These are phyloP conservation scores for Drosera capensis DNA, from an alignment of 148 eudicot genomes.

Conservation along the genomic window DNA sequence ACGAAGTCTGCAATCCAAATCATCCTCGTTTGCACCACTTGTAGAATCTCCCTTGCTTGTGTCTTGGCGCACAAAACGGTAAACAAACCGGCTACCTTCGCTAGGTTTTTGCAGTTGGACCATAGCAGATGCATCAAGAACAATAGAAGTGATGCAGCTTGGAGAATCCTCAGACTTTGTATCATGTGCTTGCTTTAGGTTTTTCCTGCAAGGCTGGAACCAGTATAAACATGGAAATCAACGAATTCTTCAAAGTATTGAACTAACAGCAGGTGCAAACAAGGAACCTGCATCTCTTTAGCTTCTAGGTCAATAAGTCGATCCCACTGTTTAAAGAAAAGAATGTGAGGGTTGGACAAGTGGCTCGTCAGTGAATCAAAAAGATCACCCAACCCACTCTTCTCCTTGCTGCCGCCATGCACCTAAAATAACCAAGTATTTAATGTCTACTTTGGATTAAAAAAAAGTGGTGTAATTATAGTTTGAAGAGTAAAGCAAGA, in stretches of 20 bases:
- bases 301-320: constrained; percentile 83
- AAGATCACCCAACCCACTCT: constrained; percentile 71
- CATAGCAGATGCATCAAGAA: constrained; percentile 63
- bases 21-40: constrained; percentile 15
- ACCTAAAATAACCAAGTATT: constrained; percentile 32
- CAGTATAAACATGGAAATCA: constrained; percentile 6
- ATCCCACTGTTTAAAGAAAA: constrained; percentile 77
- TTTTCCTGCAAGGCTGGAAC: constrained; percentile 38
- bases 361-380: constrained; percentile 66
- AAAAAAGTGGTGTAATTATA: too few relatives aligned
- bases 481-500: not conserved
- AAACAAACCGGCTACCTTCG: constrained; percentile 42
- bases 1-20: constrained; percentile 38
- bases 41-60: constrained; percentile 12
- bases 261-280: not conserved
- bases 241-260: not conserved
- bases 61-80: constrained; percentile 58
- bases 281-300: constrained; percentile 55
- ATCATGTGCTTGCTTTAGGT: constrained; percentile 25
- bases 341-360: constrained; percentile 44
- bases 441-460: not conserved
- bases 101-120: constrained; percentile 14
- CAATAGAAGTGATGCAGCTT: constrained; percentile 42
- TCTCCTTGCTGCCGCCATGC: constrained; percentile 65
- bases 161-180: constrained; percentile 25